These are phyloP conservation scores for Globisporangium abappressorium DNA, from an alignment of 352 stramenopile species.

Conservation along the genomic window DNA sequence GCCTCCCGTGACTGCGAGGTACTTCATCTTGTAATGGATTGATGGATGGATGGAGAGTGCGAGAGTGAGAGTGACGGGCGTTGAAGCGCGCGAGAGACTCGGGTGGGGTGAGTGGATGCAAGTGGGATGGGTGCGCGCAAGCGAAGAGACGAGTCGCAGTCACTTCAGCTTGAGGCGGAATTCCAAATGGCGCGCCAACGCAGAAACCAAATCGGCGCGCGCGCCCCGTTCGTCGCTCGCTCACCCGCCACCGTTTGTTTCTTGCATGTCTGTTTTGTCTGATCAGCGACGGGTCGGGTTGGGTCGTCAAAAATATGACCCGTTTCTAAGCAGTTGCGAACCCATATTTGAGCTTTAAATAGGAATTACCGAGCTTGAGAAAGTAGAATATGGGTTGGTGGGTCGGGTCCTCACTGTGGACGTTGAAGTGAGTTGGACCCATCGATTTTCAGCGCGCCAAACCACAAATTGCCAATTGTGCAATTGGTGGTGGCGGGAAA, in stretches of 20 bases:
- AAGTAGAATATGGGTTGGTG: neutral
- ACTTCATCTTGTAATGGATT: slow-evolving; percentile 88
- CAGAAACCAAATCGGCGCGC: neutral
- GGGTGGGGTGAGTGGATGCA: neutral
- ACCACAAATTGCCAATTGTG: neutral
- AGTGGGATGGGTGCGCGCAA: neutral
- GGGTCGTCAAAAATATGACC: neutral
- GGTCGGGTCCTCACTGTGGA: neutral
- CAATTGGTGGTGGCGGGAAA: slow-evolving; percentile 3
- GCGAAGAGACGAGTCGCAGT: slow-evolving; percentile 9
- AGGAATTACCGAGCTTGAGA: neutral
- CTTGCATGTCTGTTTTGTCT: neutral
- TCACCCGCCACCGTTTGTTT: neutral
- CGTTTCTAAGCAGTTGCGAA: neutral
- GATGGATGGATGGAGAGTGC: neutral
- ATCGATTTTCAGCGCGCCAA: slow-evolving; percentile 1
- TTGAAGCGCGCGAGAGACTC: slow-evolving; percentile 19
- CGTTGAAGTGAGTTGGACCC: neutral
- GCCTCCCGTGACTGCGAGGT: slow-evolving; percentile 97
- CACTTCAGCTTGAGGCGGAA: slow-evolving; percentile 4
- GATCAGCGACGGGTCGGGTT: neutral
- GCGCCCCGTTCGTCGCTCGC: neutral
- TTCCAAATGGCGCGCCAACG: slow-evolving; percentile 14
- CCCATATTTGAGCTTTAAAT: neutral
- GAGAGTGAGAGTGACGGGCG: slow-evolving; percentile 2